A percentile compares a stretch with the other conserved stretches of the same genome.
Evolutionary conservation across 371 early-diverging fungal genomes (phyloP).

Genomic region (Mortierella sp.): DNA sequence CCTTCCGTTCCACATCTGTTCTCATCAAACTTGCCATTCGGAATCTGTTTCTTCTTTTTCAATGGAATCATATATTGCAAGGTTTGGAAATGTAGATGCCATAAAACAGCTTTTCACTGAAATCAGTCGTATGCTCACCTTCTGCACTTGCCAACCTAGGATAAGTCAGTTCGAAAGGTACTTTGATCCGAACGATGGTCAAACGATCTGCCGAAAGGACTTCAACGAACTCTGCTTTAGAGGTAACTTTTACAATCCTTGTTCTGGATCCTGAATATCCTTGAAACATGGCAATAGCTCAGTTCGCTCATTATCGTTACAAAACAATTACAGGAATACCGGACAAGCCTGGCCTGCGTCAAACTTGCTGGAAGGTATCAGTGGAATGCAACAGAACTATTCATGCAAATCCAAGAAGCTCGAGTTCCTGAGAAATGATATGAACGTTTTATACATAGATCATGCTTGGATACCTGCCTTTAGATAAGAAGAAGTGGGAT

Average conservation of each 20-base stretch:
- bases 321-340: conserved; percentile 69
- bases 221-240: conserved; percentile 45
- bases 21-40: no score
- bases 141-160: conserved; percentile 1
- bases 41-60: no score
- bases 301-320: neutral
- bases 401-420: neutral
- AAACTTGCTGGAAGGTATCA: conserved; percentile 78
- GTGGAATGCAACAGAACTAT: neutral
- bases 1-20: no score
- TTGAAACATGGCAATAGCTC: neutral
- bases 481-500: conserved; percentile 78
- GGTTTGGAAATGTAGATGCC: conserved; percentile 10
- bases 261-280: neutral
- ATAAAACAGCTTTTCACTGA: neutral
- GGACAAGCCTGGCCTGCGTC: conserved; percentile 75
- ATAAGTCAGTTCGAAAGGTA: conserved; percentile 34
- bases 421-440: neutral
- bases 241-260: conserved; percentile 9
- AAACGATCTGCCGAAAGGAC: conserved; percentile 17
- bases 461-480: conserved; percentile 79
- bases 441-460: conserved; percentile 32
- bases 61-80: conserved; percentile 53
- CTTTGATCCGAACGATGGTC: conserved; percentile 18
- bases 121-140: neutral